phyloP scores from a whole-genome alignment of 805 yeast species.

The Starmerella stellata region DNA sequence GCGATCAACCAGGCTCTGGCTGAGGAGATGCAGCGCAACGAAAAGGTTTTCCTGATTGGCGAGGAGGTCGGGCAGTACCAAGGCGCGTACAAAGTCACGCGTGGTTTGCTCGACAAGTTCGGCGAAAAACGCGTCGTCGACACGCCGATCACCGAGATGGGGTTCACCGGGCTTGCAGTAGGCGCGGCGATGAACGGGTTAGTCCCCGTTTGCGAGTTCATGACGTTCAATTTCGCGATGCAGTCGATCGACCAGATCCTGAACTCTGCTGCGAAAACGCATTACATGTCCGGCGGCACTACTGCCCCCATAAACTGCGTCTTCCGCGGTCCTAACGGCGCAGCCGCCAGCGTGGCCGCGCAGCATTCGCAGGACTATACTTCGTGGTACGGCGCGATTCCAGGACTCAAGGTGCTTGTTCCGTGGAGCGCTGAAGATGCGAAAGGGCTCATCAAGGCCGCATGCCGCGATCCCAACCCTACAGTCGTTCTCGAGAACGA shows the following conservation, averaged over 20 bases:
- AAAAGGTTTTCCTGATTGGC: conserved; percentile 86
- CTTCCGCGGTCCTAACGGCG: conserved; percentile 99
- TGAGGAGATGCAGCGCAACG: conserved; percentile 93
- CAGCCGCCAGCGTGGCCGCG: conserved; percentile 99
- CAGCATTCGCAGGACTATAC: conserved; percentile 97
- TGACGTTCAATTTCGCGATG: conserved; percentile 99
- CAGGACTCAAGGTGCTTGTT: conserved; percentile 91
- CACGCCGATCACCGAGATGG: conserved; percentile 99
- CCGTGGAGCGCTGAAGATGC: conserved; percentile 94
- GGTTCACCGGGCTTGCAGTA: conserved; percentile 85
- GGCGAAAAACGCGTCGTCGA: conserved; percentile 87
- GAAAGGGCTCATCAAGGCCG: conserved; percentile 87
- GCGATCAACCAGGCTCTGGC: conserved; percentile 89
- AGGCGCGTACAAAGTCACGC: conserved; percentile 95
- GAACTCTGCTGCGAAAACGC: conserved; percentile 97
- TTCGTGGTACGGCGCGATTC: conserved; percentile 96
- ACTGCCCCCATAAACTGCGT: conserved; percentile 84
- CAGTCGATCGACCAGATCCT: conserved; percentile 97
- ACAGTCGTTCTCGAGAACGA: conserved; percentile 93
- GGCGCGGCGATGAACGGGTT: conserved; percentile 95
- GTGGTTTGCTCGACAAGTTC: conserved; percentile 86
- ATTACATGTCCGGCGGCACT: conserved; percentile 98
- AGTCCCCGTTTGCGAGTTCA: conserved; percentile 93
- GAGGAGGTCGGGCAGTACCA: conserved; percentile 99
- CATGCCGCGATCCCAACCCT: conserved; percentile 97